Conservation (phyloP, 345 rosid species). For the Populus simonii region DNA sequence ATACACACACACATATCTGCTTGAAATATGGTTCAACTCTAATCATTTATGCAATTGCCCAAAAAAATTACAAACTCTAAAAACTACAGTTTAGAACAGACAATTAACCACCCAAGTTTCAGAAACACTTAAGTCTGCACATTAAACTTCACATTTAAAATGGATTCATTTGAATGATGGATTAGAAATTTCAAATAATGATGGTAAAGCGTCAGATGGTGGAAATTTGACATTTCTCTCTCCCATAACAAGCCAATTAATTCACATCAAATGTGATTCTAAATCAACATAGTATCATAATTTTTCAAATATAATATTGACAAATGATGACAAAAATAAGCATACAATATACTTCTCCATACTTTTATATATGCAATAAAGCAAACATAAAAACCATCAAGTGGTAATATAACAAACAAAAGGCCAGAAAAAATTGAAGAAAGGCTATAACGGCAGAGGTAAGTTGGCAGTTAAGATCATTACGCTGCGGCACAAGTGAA, state of each 20-base stretch:
- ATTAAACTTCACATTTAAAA: too few relatives aligned
- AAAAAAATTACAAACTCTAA: not conserved
- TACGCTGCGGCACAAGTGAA: slow-evolving; percentile 92
- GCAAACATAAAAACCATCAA: not conserved
- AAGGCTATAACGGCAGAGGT: not conserved
- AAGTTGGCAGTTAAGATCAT: slow-evolving; percentile 27
- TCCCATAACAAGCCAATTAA: not conserved
- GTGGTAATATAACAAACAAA: not conserved
- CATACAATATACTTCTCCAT: not conserved
- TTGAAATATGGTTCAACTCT: not conserved
- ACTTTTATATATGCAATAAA: not conserved
- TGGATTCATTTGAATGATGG: too few relatives aligned
- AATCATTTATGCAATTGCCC: not conserved
- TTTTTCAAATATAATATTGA: not conserved
- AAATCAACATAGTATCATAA: not conserved
- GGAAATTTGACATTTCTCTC: not conserved
- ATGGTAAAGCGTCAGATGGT: not conserved
- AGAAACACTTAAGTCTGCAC: not conserved
- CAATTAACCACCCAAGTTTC: not conserved
- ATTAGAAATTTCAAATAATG: not conserved
- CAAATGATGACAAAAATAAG: not conserved
- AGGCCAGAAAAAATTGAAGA: not conserved
- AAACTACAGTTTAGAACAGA: not conserved
- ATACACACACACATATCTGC: not conserved
- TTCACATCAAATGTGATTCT: not conserved